These are phyloP conservation scores for Bremia lactucae DNA, from an alignment of 352 stramenopile genomes.

Conservation along the genomic window DNA sequence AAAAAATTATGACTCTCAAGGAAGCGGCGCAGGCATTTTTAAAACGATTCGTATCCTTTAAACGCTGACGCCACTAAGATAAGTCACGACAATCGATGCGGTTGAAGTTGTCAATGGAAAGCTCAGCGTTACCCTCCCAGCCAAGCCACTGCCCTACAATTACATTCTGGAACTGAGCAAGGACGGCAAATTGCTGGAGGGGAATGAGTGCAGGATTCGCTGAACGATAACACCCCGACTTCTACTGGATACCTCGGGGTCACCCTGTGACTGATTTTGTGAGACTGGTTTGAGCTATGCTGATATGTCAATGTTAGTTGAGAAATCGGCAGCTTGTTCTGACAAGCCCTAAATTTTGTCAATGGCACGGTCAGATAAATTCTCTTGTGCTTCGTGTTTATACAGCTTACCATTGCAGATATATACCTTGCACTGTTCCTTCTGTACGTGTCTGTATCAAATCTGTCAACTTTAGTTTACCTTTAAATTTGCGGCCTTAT, in stretches of 20 bases:
- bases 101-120: background rate
- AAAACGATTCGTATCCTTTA: background rate
- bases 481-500: too few relatives aligned
- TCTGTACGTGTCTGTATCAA: too few relatives aligned
- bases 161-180: background rate
- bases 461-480: too few relatives aligned
- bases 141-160: background rate
- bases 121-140: background rate
- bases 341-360: too few relatives aligned
- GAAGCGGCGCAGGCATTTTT: conserved; percentile 2
- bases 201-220: background rate
- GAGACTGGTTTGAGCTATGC: background rate
- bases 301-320: background rate
- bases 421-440: too few relatives aligned
- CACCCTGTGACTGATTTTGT: background rate
- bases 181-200: background rate
- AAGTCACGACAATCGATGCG: too few relatives aligned
- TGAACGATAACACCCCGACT: background rate
- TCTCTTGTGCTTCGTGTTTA: too few relatives aligned
- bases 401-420: too few relatives aligned
- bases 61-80: background rate
- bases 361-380: too few relatives aligned
- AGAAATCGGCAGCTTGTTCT: too few relatives aligned
- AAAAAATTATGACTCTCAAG: conserved; percentile 10
- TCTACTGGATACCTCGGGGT: background rate